These are phyloP conservation scores for Penstemon newberryi DNA, from an alignment of 257 asterid genomes.

Conservation along the genomic window DNA sequence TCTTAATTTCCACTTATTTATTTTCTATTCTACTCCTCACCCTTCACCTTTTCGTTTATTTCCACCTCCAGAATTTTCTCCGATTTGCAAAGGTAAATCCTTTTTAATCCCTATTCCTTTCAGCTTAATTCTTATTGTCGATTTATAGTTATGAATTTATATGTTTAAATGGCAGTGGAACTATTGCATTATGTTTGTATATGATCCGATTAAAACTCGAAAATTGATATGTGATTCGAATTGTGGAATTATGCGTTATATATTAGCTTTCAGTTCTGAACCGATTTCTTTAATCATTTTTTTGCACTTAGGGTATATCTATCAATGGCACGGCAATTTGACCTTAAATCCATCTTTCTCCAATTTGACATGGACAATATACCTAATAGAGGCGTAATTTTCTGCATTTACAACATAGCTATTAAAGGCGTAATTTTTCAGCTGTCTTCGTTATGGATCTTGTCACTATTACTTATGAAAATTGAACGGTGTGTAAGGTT, in stretches of 20 bases:
- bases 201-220: not conserved
- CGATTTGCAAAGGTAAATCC: slow-evolving; percentile 13
- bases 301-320: too few species aligned
- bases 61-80: slow-evolving; percentile 5
- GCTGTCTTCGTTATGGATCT: too few species aligned
- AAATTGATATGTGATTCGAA: not conserved
- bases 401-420: too few species aligned
- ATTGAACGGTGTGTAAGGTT: not conserved
- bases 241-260: not conserved
- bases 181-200: not conserved
- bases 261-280: too few species aligned
- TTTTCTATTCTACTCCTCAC: not conserved
- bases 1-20: too few species aligned
- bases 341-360: too few species aligned
- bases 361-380: too few species aligned
- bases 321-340: too few species aligned
- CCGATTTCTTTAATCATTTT: too few species aligned
- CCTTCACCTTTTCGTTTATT: slow-evolving; percentile 6
- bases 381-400: too few species aligned
- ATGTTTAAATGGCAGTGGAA: not conserved
- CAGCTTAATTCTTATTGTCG: not conserved
- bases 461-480: not conserved
- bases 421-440: too few species aligned
- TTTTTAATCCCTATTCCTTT: not conserved
- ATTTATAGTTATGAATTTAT: slow-evolving; percentile 4